phyloP scores from a whole-genome alignment of 2,329 filamentous ascomycete genomes.

The Cladosporium velox region DNA sequence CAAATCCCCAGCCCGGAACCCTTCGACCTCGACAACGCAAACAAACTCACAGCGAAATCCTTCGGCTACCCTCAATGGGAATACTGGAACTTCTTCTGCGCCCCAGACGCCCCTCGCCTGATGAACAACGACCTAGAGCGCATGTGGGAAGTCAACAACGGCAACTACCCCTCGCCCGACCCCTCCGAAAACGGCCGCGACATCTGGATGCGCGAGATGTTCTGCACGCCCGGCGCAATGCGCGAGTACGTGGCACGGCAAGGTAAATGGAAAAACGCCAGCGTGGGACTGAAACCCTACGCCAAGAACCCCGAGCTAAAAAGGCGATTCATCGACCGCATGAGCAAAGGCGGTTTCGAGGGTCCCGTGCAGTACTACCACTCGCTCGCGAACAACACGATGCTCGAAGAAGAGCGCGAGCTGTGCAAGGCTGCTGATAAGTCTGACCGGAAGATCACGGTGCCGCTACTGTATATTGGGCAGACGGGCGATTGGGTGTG shows the following conservation, averaged over 20 bases:
- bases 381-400: constrained; percentile 33
- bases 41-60: constrained; percentile 35
- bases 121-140: constrained; percentile 32
- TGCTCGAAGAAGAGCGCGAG: constrained; percentile 32
- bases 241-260: constrained; percentile 31
- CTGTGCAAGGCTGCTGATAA: constrained; percentile 32
- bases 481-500: constrained; percentile 40
- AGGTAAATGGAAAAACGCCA: constrained; percentile 28
- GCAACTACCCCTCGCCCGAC: constrained; percentile 22
- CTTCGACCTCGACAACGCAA: constrained; percentile 43
- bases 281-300: constrained; percentile 37
- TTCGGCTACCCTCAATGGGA: constrained; percentile 43
- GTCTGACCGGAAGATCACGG: constrained; percentile 37
- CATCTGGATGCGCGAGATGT: constrained; percentile 40
- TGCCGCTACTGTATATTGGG: constrained; percentile 42
- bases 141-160: constrained; percentile 28
- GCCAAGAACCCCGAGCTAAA: constrained; percentile 35
- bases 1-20: constrained; percentile 35
- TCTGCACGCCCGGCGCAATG: constrained; percentile 42
- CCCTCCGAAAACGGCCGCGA: constrained; percentile 32
- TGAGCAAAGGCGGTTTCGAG: constrained; percentile 40
- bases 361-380: constrained; percentile 44
- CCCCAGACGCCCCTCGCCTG: constrained; percentile 43
- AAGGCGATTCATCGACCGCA: constrained; percentile 39
- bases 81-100: constrained; percentile 52